Evolutionary conservation across 192 early-diverging fungal genomes (phyloP), one percentile per base, ranked within the genome.

Genomic region (Linnemannia zychae): DNA sequence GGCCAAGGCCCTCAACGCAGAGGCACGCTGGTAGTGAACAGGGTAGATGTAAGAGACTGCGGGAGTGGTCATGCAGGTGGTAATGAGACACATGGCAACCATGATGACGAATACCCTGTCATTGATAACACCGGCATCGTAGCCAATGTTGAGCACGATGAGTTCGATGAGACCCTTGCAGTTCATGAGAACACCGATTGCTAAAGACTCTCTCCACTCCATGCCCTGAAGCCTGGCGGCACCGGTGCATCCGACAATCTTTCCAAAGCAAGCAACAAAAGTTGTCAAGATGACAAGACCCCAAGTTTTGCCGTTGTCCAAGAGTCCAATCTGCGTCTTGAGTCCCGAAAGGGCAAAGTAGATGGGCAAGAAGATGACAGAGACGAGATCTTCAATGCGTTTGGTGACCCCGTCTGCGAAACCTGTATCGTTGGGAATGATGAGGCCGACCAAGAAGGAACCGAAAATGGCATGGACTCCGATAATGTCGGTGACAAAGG

Each of bases 391-490:
- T 78, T 99, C 97, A 66, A 98, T 95, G 88, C 97, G 97, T 78
- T 98, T 96, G 11, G 95, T 96, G 16, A 99, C 91, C 40, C 92
- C 92, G 71, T 97, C 90, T 4, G 97, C 93, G 78, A 99, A 95
- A 18, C 96, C 95, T 74, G 92, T 90, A 52, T 97, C 95, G 84
- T 97, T 96, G 9, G 98, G 98, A 28, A 95, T 90, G 48, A 97
- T 95, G 37, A 97, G 90, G 20, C 98, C 97, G 11, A 93, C 90
- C 13, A 99, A 63, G 78, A 98, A 98, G 4, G 92, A 96, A 47
- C 98, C 98, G 93, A 99, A 99, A 80, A 99, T 97, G 33, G 94
- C 89, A 87, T 99, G 96, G 48, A 99, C 92, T 44, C 98, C 98
- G 78, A 96, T 95, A 53, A 93, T 90, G 67, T 96, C 91, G 0